Conservation (phyloP, 768 basidiomycete species). For the Amyloporia xantha region DNA sequence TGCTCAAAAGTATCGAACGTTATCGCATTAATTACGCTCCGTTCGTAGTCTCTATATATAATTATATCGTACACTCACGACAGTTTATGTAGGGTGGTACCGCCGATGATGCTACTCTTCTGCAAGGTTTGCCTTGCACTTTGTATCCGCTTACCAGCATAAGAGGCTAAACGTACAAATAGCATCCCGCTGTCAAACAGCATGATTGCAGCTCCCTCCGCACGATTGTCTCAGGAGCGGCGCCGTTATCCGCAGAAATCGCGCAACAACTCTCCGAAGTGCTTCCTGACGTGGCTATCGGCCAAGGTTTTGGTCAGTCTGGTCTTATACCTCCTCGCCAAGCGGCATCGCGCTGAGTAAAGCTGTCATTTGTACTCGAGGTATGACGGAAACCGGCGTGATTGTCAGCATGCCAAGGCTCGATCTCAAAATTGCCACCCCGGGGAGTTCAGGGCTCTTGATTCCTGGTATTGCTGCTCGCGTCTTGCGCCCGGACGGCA, state of each 20-base stretch:
- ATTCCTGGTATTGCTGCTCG: constrained; percentile 51
- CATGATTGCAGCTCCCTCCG: constrained; percentile 32
- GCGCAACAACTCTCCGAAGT: constrained; percentile 36
- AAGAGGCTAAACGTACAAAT: background rate
- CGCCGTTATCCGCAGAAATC: constrained; percentile 25
- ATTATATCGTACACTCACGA: background rate
- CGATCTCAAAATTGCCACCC: constrained; percentile 39
- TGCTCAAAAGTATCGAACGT: constrained; percentile 29
- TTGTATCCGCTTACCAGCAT: background rate
- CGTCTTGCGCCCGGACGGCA: constrained; percentile 51
- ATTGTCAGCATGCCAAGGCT: constrained; percentile 43
- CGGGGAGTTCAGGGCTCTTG: constrained; percentile 40
- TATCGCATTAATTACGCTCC: constrained; percentile 39
- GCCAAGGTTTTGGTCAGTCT: constrained; percentile 47
- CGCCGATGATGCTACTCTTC: constrained; percentile 49
- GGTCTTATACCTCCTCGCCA: background rate
- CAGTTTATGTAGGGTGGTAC: constrained; percentile 41
- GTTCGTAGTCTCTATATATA: background rate
- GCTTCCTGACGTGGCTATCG: constrained; percentile 46
- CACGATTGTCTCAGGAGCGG: constrained; percentile 24
- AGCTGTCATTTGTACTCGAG: constrained; percentile 27
- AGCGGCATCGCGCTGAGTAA: background rate
- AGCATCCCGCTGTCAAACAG: constrained; percentile 48
- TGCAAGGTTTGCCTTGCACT: constrained; percentile 25
- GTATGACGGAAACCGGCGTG: constrained; percentile 61